phyloP scores from a whole-genome alignment of 805 yeast genomes.

The Teunomyces stri region DNA sequence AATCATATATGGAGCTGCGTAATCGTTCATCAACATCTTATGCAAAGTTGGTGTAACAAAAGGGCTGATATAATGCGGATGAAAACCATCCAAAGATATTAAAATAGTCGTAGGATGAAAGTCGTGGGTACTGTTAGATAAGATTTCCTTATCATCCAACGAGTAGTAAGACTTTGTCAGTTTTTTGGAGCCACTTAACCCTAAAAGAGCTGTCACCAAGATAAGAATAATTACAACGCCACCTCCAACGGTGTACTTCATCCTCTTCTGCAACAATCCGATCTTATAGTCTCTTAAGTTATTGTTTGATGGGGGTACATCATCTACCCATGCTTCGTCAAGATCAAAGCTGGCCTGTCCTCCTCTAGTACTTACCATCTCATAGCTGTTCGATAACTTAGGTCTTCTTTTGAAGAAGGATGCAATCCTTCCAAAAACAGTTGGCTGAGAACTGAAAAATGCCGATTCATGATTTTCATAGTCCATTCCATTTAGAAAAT shows the following conservation, averaged over 20 bases:
- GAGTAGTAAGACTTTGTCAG: not conserved
- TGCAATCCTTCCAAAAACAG: conserved; percentile 4
- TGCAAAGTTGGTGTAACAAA: conserved; percentile 71
- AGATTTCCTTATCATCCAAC: not conserved
- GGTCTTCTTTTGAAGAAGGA: conserved; percentile 3
- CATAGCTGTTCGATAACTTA: conserved; percentile 7
- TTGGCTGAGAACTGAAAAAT: not conserved
- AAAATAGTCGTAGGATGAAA: conserved; percentile 79
- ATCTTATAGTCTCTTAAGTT: conserved; percentile 25
- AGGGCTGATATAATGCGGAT: conserved; percentile 77
- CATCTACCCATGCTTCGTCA: conserved; percentile 3
- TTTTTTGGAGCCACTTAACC: not conserved
- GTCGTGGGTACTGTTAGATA: conserved; percentile 61
- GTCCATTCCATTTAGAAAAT: conserved; percentile 22
- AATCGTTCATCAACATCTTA: conserved; percentile 48
- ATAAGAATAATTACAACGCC: conserved; percentile 8
- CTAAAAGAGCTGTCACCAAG: not conserved
- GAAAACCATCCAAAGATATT: conserved; percentile 84
- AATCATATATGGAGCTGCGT: conserved; percentile 76
- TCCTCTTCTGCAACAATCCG: conserved; percentile 20
- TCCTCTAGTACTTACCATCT: conserved; percentile 7
- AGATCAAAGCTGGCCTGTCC: conserved; percentile 2
- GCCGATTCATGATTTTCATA: conserved; percentile 15
- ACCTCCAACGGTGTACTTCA: conserved; percentile 10
- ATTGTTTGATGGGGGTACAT: not conserved